These are phyloP conservation scores for Pseudogymnoascus pannorum DNA, from an alignment of 2,329 filamentous ascomycete species.

Conservation along the genomic window DNA sequence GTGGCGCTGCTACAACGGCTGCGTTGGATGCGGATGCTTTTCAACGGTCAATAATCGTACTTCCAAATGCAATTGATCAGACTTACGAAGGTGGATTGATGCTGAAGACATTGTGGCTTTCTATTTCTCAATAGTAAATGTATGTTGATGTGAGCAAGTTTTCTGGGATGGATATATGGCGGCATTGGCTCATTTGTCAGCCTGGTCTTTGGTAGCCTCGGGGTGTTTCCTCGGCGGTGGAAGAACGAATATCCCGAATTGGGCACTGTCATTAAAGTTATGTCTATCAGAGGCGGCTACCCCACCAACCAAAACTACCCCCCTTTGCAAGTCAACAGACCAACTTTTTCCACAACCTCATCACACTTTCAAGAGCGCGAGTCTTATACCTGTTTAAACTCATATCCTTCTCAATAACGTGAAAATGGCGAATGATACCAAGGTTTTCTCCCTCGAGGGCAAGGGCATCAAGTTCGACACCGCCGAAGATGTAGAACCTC, in stretches of 20 bases:
- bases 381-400: background rate
- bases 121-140: background rate
- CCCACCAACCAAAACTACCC: slow-evolving; percentile 9
- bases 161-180: slow-evolving; percentile 6
- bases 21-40: slow-evolving; percentile 24
- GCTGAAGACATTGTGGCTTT: slow-evolving; percentile 23
- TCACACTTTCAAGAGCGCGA: background rate
- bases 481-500: slow-evolving; percentile 74
- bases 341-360: background rate
- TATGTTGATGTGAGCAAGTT: slow-evolving; percentile 5
- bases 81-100: slow-evolving; percentile 25
- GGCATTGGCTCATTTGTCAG: slow-evolving; percentile 2
- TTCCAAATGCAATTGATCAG: background rate
- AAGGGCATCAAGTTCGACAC: slow-evolving; percentile 89
- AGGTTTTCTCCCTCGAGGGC: slow-evolving; percentile 83
- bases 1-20: slow-evolving; percentile 21
- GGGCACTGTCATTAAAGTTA: slow-evolving; percentile 3
- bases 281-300: background rate
- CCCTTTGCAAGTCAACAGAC: slow-evolving; percentile 8
- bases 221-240: background rate
- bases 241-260: background rate
- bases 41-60: background rate
- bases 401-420: background rate
- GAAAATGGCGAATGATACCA: slow-evolving; percentile 46
- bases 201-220: slow-evolving; percentile 7